Conservation (phyloP, 768 basidiomycete genomes). For the Candolleomyces eurysporus region DNA sequence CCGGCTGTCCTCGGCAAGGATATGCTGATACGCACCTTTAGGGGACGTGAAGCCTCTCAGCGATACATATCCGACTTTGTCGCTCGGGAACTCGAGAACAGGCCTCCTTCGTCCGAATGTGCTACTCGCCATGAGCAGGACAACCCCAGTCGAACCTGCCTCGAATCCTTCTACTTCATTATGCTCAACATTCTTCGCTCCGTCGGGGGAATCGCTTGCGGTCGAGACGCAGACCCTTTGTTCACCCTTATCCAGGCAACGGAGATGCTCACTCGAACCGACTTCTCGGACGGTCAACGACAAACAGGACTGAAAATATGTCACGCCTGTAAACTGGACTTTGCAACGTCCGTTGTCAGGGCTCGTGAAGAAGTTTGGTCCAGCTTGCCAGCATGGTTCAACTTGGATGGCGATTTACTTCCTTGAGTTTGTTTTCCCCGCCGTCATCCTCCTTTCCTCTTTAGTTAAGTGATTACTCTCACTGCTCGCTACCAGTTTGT, state of each 20-base stretch:
- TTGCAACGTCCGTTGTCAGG: slow-evolving; percentile 44
- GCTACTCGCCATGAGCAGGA: slow-evolving; percentile 34
- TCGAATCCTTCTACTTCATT: slow-evolving; percentile 74
- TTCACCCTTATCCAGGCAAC: slow-evolving; percentile 65
- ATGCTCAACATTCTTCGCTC: slow-evolving; percentile 69
- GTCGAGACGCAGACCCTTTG: slow-evolving; percentile 72
- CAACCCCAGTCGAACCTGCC: slow-evolving; percentile 39
- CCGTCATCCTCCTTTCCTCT: neutral
- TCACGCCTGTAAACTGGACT: slow-evolving; percentile 35
- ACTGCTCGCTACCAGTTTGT: too few species aligned
- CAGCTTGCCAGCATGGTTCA: slow-evolving; percentile 64
- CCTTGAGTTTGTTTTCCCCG: neutral
- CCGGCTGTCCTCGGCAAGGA: neutral
- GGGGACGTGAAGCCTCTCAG: slow-evolving; percentile 66
- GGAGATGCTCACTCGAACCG: slow-evolving; percentile 70
- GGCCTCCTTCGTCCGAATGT: slow-evolving; percentile 49
- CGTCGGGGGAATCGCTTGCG: slow-evolving; percentile 67
- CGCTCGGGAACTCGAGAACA: slow-evolving; percentile 48
- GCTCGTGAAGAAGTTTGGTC: slow-evolving; percentile 64
- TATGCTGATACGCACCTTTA: slow-evolving; percentile 36
- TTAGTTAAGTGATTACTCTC: too few species aligned
- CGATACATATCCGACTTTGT: slow-evolving; percentile 62
- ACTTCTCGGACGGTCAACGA: slow-evolving; percentile 62
- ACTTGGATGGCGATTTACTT: slow-evolving; percentile 24
- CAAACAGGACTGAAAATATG: slow-evolving; percentile 42